Evolutionary conservation across 768 basidiomycete species (phyloP), one percentile per base, ranked within the genome.

Genomic region (Boletales sp.): DNA sequence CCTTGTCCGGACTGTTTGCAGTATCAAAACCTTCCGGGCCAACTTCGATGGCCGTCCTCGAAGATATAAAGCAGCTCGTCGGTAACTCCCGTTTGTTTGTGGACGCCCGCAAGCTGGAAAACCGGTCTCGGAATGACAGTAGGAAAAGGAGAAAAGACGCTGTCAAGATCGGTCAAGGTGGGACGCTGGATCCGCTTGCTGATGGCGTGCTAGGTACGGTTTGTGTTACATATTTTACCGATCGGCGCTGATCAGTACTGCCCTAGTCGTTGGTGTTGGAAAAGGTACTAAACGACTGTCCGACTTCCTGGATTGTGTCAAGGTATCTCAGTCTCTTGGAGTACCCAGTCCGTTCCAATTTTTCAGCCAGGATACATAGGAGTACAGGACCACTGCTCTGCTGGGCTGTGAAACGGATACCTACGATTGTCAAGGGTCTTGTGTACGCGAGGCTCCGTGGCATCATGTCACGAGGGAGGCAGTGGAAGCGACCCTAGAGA

Each of bases 181-280:
- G 97, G 5, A 99, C 97, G 4, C 74, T 99, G 43, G 97, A 99
- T 72, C 97, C 97, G 14, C 76, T 98, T 32, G 97, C 97, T 6
- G 92, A 97, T 67, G 95, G 95, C 39, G 92, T 97, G 14, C 73
- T 97, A 55, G 91, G 94, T 94, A 64, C 57, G 76, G 58, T 51
- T 5, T 9, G 12, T 42, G 15, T 43, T 29, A n/a, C n/a, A n/a
- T n/a, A 43, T 29, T 45, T 14, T 40, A 51, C 40, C 39, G 15
- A 37, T 42, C 43, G 21, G 40, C 14, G 21, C n/a, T 27, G 24
- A 39, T 49, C 39, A 37, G 21, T 42, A 48, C 53, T 56, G 14
- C 29, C 55, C 24, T 14, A 97, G 95, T 97, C 36, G 75, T 99
- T 43, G 97, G 93, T 34, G 74, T 97, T 34, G 88, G 89, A 12